Conservation (phyloP, 1,284 basidiomycete species). For the Boletus mariae region DNA sequence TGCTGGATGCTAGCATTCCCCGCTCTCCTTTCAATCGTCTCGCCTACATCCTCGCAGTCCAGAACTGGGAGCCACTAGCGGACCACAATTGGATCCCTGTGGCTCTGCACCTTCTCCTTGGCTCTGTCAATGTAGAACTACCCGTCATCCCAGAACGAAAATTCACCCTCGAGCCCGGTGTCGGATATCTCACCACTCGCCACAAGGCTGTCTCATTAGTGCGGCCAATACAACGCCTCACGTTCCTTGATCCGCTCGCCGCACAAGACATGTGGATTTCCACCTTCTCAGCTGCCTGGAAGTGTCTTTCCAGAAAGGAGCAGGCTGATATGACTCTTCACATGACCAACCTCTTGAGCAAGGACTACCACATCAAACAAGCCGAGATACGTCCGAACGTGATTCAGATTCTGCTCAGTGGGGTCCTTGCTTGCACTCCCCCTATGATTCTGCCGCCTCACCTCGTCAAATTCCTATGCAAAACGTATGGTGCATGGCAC, state of each 20-base stretch:
- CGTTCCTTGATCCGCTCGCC: slow-evolving; percentile 75
- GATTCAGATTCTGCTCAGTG: slow-evolving; percentile 87
- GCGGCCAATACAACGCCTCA: slow-evolving; percentile 77
- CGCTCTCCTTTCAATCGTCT: slow-evolving; percentile 79
- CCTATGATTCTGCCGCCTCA: slow-evolving; percentile 90
- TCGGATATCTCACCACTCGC: slow-evolving; percentile 39
- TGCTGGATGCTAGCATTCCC: slow-evolving; percentile 88
- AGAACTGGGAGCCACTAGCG: slow-evolving; percentile 93
- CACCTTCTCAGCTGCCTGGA: slow-evolving; percentile 89
- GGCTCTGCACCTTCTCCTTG: slow-evolving; percentile 86
- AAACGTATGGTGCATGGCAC: slow-evolving; percentile 96
- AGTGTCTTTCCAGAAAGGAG: slow-evolving; percentile 79
- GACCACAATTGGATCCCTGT: slow-evolving; percentile 96
- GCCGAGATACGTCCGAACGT: slow-evolving; percentile 92
- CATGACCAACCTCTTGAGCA: slow-evolving; percentile 87
- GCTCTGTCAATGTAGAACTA: slow-evolving; percentile 71
- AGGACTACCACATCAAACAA: slow-evolving; percentile 92
- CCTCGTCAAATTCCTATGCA: slow-evolving; percentile 93
- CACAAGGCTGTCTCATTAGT: slow-evolving; percentile 61
- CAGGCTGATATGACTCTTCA: slow-evolving; percentile 89
- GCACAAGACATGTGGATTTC: slow-evolving; percentile 90
- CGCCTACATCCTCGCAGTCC: slow-evolving; percentile 89
- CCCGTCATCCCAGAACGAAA: slow-evolving; percentile 37
- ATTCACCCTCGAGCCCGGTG: slow-evolving; percentile 29
- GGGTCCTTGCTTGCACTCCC: slow-evolving; percentile 82